phyloP scores from a whole-genome alignment of 805 yeast genomes.

The Lipomyces chichibuensis region DNA sequence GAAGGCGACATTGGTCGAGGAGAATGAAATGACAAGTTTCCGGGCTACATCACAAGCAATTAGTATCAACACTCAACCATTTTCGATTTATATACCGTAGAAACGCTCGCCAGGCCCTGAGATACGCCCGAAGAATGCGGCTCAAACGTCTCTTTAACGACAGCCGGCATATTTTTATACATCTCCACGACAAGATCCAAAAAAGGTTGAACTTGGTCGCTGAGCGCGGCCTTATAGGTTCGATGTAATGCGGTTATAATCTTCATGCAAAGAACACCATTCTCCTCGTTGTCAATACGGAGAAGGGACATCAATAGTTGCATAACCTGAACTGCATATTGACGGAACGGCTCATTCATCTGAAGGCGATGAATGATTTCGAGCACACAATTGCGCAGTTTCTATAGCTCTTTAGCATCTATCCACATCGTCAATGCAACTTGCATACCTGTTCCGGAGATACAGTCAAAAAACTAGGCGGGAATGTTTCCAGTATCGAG shows the following conservation, averaged over 20 bases:
- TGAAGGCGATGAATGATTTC: constrained; percentile 82
- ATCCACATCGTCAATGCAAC: background rate
- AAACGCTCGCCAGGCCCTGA: constrained; percentile 7
- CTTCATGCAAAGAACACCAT: constrained; percentile 89
- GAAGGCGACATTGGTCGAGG: constrained; percentile 52
- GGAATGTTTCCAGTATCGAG: constrained; percentile 63
- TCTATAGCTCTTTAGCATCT: constrained; percentile 48
- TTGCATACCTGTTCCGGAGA: constrained; percentile 58
- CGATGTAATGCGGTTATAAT: constrained; percentile 83
- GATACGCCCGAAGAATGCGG: constrained; percentile 27
- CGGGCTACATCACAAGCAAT: constrained; percentile 23
- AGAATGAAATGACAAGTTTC: constrained; percentile 42
- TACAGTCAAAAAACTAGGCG: constrained; percentile 66
- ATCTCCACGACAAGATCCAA: constrained; percentile 73
- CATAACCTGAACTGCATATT: constrained; percentile 63
- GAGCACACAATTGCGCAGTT: constrained; percentile 71
- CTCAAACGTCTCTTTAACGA: constrained; percentile 72
- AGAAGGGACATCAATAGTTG: constrained; percentile 62
- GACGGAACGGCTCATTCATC: constrained; percentile 78
- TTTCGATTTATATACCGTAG: constrained; percentile 14
- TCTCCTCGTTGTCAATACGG: constrained; percentile 86
- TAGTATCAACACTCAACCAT: background rate
- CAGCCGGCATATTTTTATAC: constrained; percentile 75
- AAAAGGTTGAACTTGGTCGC: constrained; percentile 76
- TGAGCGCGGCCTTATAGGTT: constrained; percentile 68